A percentile compares a stretch with the other conserved stretches of the same genome.
These are phyloP conservation scores for Endothia cerciana DNA, from an alignment of 2,329 filamentous ascomycete genomes.

Conservation along the genomic window DNA sequence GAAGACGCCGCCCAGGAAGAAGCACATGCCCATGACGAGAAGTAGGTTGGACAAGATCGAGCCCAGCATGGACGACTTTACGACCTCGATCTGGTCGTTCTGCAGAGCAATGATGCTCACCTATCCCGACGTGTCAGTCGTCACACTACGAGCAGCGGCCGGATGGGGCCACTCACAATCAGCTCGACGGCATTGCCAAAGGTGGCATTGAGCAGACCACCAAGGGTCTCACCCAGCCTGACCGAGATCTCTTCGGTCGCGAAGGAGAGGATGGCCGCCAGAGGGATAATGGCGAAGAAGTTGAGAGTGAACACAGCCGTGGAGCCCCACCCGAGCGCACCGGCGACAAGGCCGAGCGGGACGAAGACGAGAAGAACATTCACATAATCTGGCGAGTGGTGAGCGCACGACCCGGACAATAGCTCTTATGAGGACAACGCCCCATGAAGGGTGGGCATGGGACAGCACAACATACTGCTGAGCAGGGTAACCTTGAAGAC, in stretches of 20 bases:
- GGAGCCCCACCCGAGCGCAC: slow-evolving; percentile 63
- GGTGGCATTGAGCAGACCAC: slow-evolving; percentile 75
- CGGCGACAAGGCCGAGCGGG: slow-evolving; percentile 72
- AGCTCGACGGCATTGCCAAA: slow-evolving; percentile 82
- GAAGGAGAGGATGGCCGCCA: slow-evolving; percentile 74
- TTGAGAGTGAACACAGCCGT: slow-evolving; percentile 75
- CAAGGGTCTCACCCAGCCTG: slow-evolving; percentile 73
- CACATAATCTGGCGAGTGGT: slow-evolving; percentile 52
- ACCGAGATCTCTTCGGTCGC: slow-evolving; percentile 77
- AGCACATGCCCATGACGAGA: slow-evolving; percentile 82
- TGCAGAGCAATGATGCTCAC: slow-evolving; percentile 89
- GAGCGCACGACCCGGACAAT: slow-evolving; percentile 11
- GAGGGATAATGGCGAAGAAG: slow-evolving; percentile 79
- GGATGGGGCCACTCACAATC: slow-evolving; percentile 57
- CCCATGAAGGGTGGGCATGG: neutral
- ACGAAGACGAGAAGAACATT: slow-evolving; percentile 77
- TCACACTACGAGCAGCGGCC: neutral
- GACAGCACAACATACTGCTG: slow-evolving; percentile 57
- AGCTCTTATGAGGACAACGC: neutral
- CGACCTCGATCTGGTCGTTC: slow-evolving; percentile 87
- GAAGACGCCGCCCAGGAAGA: slow-evolving; percentile 73
- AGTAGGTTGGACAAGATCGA: slow-evolving; percentile 94
- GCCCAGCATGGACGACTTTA: slow-evolving; percentile 97
- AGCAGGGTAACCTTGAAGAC: slow-evolving; percentile 60
- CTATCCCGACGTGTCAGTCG: slow-evolving; percentile 46